These are phyloP conservation scores for Arthrobotrys megalospora DNA, from an alignment of 2,329 filamentous ascomycete genomes.

Conservation along the genomic window DNA sequence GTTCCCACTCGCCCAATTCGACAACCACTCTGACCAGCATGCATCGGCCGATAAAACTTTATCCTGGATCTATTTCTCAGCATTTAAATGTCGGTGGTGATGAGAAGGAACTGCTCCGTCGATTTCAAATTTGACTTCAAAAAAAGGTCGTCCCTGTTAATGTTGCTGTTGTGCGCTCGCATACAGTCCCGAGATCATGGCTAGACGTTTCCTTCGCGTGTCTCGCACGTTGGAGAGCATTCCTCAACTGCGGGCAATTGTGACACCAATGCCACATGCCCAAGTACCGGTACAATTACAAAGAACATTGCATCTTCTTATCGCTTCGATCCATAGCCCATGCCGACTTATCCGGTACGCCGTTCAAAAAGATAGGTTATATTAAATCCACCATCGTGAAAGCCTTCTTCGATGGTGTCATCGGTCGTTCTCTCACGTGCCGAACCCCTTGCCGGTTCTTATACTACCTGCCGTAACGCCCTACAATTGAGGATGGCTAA, in stretches of 20 bases:
- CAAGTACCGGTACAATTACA: no score
- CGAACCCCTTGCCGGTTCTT: neutral
- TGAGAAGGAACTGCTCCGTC: no score
- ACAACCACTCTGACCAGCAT: no score
- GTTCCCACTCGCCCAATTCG: neutral
- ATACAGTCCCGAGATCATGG: neutral
- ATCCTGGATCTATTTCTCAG: neutral
- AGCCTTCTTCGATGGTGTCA: conserved; percentile 7
- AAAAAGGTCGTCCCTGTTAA: neutral
- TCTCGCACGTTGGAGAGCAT: no score
- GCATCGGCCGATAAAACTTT: neutral
- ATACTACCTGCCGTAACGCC: conserved; percentile 1
- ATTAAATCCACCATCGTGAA: neutral
- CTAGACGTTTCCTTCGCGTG: no score
- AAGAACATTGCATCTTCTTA: no score
- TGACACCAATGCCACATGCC: no score
- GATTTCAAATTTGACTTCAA: no score
- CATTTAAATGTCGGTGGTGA: neutral
- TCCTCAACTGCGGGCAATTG: no score
- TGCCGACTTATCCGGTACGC: conserved; percentile 46
- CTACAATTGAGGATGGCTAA: neutral
- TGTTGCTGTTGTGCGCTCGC: neutral
- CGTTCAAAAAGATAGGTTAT: neutral
- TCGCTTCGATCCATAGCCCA: neutral
- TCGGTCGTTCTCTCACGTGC: conserved; percentile 14